Percentiles rank a stretch among this genome's conserved stretches.
phyloP scores from a whole-genome alignment of 768 basidiomycete species.

The Cubamyces sp. region DNA sequence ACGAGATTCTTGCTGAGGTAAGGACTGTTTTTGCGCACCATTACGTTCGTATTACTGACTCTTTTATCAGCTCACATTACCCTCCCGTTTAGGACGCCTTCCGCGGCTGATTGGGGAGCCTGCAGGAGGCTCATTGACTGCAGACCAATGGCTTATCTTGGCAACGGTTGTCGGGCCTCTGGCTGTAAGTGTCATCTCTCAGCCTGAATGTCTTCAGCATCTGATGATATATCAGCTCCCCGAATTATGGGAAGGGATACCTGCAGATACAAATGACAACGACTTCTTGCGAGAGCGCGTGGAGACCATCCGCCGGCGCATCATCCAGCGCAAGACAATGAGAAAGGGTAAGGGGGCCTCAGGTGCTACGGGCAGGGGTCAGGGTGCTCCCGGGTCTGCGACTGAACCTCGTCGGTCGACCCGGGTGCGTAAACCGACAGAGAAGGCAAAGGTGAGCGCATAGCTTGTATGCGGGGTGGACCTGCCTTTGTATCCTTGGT shows the following conservation, averaged over 20 bases:
- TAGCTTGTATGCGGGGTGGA: neutral
- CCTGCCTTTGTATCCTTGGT: neutral
- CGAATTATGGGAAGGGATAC: neutral
- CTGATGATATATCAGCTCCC: neutral
- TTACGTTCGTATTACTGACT: neutral
- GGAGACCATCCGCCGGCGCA: no score
- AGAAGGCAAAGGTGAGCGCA: neutral
- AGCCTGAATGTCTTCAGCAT: no score
- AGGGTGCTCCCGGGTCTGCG: no score
- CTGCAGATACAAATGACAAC: no score
- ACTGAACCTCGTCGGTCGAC: neutral
- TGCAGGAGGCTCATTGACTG: slow-evolving; percentile 18
- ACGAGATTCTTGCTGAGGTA: slow-evolving; percentile 21
- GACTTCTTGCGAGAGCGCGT: no score
- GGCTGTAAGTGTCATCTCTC: slow-evolving; percentile 26
- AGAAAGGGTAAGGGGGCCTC: no score
- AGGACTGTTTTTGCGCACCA: neutral
- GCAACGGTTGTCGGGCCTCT: slow-evolving; percentile 36
- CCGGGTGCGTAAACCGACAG: neutral
- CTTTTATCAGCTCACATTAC: slow-evolving; percentile 32
- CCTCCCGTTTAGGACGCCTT: slow-evolving; percentile 32
- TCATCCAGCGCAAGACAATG: no score
- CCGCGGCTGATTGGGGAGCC: slow-evolving; percentile 16
- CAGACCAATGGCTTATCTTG: slow-evolving; percentile 34
- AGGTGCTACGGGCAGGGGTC: no score